Conservation (phyloP, 202 grass and related monocot genomes). For the Cymbopogon flexuosus region DNA sequence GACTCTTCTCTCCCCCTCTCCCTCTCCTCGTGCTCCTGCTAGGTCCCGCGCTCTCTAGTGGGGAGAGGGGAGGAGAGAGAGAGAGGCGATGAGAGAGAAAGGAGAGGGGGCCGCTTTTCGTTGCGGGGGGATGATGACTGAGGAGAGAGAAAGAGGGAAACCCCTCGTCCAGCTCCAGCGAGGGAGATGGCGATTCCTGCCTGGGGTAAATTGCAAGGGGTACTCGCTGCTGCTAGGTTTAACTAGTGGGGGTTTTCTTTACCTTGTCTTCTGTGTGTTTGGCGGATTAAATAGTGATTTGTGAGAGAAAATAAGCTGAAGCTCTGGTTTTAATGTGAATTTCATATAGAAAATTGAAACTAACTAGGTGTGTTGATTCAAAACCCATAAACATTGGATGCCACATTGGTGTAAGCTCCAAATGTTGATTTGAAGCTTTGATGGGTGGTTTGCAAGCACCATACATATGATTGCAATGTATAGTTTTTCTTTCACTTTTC, state of each 20-base stretch:
- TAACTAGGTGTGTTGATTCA: not conserved
- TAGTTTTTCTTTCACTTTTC: no score
- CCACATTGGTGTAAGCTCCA: not conserved
- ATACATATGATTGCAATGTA: not conserved
- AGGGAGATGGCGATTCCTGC: not conserved
- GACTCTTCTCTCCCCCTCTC: not conserved
- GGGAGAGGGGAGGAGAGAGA: not conserved
- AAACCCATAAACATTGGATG: not conserved
- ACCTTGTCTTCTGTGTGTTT: not conserved
- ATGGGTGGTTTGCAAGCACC: not conserved
- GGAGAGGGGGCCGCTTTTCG: constrained; percentile 28
- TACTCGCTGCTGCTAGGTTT: not conserved
- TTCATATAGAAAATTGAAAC: not conserved
- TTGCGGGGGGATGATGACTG: constrained; percentile 2
- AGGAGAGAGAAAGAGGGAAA: constrained; percentile 23
- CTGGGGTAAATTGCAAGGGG: not conserved
- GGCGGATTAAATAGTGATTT: no score
- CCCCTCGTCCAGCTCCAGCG: not conserved
- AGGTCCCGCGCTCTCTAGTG: not conserved
- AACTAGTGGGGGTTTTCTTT: not conserved
- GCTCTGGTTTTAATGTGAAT: no score
- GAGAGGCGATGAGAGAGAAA: not conserved
- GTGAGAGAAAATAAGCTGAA: no score
- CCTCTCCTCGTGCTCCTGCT: not conserved
- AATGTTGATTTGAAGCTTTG: not conserved